Percentiles rank a stretch among this genome's conserved stretches.
Evolutionary conservation across 2,329 filamentous ascomycete genomes (phyloP).

Genomic region (Domatiomyces globalis): DNA sequence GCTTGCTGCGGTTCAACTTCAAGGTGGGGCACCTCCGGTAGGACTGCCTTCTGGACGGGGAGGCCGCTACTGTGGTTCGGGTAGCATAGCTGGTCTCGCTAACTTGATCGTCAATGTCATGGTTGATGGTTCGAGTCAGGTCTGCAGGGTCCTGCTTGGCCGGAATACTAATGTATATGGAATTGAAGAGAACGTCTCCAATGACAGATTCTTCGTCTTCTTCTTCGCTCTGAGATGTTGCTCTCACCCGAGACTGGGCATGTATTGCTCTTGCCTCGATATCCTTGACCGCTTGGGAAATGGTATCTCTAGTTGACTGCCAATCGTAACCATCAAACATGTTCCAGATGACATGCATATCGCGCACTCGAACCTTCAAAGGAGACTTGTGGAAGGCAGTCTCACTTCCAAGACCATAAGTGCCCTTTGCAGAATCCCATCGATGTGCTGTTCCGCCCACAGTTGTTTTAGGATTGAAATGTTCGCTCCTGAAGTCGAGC

Average conservation of each 20-base stretch:
- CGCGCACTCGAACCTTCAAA: constrained; percentile 61
- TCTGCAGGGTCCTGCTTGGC: constrained; percentile 73
- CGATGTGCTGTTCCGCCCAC: constrained; percentile 55
- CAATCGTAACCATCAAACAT: constrained; percentile 97
- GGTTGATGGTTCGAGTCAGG: constrained; percentile 70
- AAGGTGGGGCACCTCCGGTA: constrained; percentile 39
- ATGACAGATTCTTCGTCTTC: constrained; percentile 72
- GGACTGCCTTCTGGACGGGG: constrained; percentile 25
- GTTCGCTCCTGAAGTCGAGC: constrained; percentile 63
- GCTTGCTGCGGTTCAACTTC: constrained; percentile 67
- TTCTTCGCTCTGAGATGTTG: constrained; percentile 39
- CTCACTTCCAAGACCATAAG: constrained; percentile 53
- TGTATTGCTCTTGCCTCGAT: constrained; percentile 74
- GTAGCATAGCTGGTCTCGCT: constrained; percentile 84
- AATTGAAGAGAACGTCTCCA: constrained; percentile 94
- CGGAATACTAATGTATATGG: constrained; percentile 90
- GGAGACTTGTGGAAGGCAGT: constrained; percentile 52
- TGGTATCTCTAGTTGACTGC: constrained; percentile 71
- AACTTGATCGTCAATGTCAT: constrained; percentile 67
- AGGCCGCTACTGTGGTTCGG: constrained; percentile 39
- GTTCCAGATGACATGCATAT: constrained; percentile 94
- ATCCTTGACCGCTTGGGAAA: constrained; percentile 74
- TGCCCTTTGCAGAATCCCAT: constrained; percentile 67
- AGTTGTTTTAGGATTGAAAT: constrained; percentile 52
- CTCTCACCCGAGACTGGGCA: constrained; percentile 45